Evolutionary conservation across 306 rosid species (phyloP).

Genomic region (Amphicarpaea edgeworthii): DNA sequence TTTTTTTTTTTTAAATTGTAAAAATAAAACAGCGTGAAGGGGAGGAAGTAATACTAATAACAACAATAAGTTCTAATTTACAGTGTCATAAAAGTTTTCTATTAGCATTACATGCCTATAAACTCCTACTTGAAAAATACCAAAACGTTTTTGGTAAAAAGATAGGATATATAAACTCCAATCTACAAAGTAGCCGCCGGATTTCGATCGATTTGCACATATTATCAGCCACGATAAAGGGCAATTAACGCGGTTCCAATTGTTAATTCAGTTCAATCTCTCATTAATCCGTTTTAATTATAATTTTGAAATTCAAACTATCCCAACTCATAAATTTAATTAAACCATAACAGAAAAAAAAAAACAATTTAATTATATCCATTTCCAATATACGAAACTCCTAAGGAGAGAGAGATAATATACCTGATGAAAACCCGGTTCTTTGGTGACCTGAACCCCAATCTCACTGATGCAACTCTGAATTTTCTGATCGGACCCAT

Average conservation of each 20-base stretch:
- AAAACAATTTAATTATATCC: no score
- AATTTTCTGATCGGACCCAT: conserved; percentile 77
- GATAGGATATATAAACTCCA: no score
- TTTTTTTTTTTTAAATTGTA: no score
- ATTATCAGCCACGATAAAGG: background rate
- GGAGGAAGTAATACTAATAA: no score
- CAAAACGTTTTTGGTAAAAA: no score
- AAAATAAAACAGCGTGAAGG: no score
- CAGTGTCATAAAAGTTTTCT: no score
- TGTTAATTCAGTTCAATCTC: background rate
- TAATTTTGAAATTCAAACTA: background rate
- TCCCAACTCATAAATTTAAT: background rate
- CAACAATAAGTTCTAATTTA: no score
- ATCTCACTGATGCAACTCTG: conserved; percentile 75
- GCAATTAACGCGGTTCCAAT: background rate
- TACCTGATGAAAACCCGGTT: conserved; percentile 86
- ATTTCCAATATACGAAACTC: background rate
- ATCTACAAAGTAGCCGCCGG: background rate
- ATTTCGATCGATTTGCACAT: background rate
- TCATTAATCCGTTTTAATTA: background rate
- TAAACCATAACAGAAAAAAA: background rate
- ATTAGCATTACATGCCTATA: no score
- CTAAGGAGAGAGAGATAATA: background rate
- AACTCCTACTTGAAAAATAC: no score
- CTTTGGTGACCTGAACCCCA: conserved; percentile 75